Percentiles rank a stretch among this genome's conserved stretches.
These are phyloP conservation scores for Gillenia trifoliata DNA, from an alignment of 306 rosid species.

Conservation along the genomic window DNA sequence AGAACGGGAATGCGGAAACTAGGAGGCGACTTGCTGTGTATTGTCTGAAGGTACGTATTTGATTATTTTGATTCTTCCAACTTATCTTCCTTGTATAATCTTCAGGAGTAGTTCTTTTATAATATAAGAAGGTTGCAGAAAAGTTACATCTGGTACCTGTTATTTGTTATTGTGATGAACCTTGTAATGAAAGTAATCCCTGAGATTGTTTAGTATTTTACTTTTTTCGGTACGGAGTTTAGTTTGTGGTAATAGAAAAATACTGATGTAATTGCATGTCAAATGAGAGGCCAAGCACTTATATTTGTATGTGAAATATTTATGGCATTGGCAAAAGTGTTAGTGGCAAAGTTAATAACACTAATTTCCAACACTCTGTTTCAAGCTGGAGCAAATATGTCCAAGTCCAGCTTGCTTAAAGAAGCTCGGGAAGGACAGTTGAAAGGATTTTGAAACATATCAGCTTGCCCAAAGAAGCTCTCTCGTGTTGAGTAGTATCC, in stretches of 20 bases:
- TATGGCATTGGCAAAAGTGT: not conserved
- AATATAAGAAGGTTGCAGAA: not conserved
- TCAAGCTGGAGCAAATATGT: not conserved
- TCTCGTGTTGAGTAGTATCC: not conserved
- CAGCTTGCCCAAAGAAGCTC: not conserved
- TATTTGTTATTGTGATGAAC: not conserved
- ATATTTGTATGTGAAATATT: not conserved
- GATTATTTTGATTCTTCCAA: conserved; percentile 26
- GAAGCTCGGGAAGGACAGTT: not conserved
- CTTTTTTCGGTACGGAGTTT: not conserved
- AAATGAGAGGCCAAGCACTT: not conserved
- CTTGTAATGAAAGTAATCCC: not conserved
- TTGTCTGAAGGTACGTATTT: conserved; percentile 75
- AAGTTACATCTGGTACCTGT: not conserved
- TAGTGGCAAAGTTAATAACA: not conserved
- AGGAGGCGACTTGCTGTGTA: conserved; percentile 96
- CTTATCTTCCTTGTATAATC: conserved; percentile 7
- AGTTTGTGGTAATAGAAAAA: not conserved
- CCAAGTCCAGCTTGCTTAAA: not conserved
- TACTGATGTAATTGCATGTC: not conserved
- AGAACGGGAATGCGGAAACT: conserved; percentile 95
- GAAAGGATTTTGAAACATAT: not conserved
- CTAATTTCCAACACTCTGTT: not conserved
- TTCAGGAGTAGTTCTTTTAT: not conserved
- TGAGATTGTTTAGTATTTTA: not conserved